phyloP scores from a whole-genome alignment of 2,329 filamentous ascomycete species.

The Calonectria crousiana region DNA sequence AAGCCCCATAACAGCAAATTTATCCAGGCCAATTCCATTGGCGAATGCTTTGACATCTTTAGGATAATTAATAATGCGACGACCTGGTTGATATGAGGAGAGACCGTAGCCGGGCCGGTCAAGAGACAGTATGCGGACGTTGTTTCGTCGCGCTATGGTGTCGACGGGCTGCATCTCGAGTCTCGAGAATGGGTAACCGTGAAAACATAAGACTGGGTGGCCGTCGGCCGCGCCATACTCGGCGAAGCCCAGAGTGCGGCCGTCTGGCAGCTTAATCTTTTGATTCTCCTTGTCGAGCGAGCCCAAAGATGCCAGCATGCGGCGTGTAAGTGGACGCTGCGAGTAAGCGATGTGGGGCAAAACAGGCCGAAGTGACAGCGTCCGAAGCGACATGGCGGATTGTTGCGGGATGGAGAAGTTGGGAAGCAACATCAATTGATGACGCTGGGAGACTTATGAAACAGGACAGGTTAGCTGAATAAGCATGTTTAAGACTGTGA shows the following conservation, averaged over 20 bases:
- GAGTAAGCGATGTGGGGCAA: not conserved
- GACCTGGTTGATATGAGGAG: not conserved
- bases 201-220: not conserved
- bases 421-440: not conserved
- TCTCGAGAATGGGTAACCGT: not conserved
- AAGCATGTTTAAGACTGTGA: not conserved
- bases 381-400: not conserved
- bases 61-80: not conserved
- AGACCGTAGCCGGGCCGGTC: not conserved
- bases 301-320: not conserved
- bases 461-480: not conserved
- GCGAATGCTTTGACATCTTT: not conserved
- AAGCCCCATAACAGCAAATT: not conserved
- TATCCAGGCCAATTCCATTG: not conserved
- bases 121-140: not conserved
- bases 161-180: not conserved
- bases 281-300: not conserved
- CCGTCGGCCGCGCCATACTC: not conserved
- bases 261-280: not conserved
- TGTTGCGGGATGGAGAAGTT: not conserved
- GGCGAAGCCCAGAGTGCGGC: not conserved
- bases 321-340: not conserved
- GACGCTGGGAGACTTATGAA: not conserved
- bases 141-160: not conserved
- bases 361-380: not conserved